Conservation (phyloP, 2,329 filamentous ascomycete species). For the Colletotrichum cordylinicola region DNA sequence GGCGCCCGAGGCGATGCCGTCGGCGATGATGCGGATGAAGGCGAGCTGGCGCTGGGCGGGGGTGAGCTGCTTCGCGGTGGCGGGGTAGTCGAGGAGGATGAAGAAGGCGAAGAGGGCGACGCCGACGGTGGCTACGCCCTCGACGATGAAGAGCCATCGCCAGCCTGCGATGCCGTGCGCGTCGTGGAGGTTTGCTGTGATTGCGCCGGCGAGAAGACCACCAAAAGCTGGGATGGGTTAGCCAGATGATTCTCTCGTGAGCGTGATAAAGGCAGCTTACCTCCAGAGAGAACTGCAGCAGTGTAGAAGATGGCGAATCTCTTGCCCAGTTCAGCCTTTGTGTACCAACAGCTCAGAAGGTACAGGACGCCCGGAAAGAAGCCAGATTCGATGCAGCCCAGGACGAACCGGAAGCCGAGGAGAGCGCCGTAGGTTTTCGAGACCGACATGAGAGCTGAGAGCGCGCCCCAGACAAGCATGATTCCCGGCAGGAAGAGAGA, state of each 20-base stretch:
- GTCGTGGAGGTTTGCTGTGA: constrained; percentile 49
- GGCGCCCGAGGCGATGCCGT: constrained; percentile 40
- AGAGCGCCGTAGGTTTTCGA: constrained; percentile 53
- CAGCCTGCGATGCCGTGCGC: constrained; percentile 53
- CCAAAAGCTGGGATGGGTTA: constrained; percentile 46
- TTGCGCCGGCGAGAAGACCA: constrained; percentile 53
- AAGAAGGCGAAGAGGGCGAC: constrained; percentile 68
- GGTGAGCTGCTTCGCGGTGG: constrained; percentile 63
- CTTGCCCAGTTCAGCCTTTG: constrained; percentile 41
- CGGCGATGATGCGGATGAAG: constrained; percentile 45
- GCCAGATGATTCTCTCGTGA: not conserved
- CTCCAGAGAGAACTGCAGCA: constrained; percentile 55
- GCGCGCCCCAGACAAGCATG: constrained; percentile 55
- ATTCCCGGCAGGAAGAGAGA: constrained; percentile 55
- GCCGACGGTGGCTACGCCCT: constrained; percentile 70
- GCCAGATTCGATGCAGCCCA: constrained; percentile 56
- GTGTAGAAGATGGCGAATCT: constrained; percentile 64
- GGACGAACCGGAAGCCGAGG: constrained; percentile 48
- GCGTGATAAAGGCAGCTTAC: not conserved
- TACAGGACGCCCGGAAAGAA: constrained; percentile 58
- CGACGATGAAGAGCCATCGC: constrained; percentile 60
- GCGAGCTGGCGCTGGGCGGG: constrained; percentile 67
- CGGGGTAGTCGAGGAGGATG: constrained; percentile 74
- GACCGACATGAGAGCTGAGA: constrained; percentile 54
- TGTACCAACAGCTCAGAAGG: constrained; percentile 63